Conservation (phyloP, 1,284 basidiomycete species). For the Coriolopsis trogii region DNA sequence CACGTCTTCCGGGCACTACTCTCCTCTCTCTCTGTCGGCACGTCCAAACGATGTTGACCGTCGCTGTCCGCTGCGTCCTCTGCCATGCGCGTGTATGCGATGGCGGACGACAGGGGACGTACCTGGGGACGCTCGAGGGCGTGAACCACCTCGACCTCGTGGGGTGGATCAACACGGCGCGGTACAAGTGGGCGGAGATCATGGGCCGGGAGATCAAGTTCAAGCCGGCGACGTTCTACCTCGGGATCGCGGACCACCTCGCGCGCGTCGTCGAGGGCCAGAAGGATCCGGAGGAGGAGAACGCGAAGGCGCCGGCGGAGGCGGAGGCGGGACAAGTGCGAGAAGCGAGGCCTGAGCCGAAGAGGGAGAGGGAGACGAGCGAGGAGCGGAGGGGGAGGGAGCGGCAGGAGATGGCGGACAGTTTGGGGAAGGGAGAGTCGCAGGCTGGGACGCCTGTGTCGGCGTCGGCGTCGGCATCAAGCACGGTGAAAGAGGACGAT, state of each 20-base stretch:
- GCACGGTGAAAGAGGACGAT: too few species aligned
- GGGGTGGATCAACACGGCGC: conserved; percentile 80
- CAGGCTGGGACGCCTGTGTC: not conserved
- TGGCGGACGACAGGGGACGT: conserved; percentile 60
- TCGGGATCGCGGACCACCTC: conserved; percentile 73
- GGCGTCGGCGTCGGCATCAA: not conserved
- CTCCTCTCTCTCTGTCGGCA: not conserved
- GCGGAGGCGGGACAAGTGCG: not conserved
- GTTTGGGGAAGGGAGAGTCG: conserved; percentile 28
- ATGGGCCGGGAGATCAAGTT: conserved; percentile 89
- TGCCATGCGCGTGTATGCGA: not conserved
- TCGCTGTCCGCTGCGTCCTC: too few species aligned
- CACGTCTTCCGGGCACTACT: not conserved
- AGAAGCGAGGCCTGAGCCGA: not conserved
- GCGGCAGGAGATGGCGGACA: conserved; percentile 36
- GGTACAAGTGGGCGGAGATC: conserved; percentile 87
- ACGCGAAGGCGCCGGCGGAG: not conserved
- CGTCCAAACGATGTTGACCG: too few species aligned
- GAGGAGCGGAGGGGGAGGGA: conserved; percentile 30
- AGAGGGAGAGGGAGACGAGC: conserved; percentile 19
- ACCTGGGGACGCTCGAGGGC: conserved; percentile 82
- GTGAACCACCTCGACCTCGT: conserved; percentile 95
- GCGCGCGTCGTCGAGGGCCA: conserved; percentile 69
- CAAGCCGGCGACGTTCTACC: conserved; percentile 87
- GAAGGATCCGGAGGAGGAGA: conserved; percentile 7